Conservation (phyloP, 1,284 basidiomycete species). For the Nidula niveotomentosa region DNA sequence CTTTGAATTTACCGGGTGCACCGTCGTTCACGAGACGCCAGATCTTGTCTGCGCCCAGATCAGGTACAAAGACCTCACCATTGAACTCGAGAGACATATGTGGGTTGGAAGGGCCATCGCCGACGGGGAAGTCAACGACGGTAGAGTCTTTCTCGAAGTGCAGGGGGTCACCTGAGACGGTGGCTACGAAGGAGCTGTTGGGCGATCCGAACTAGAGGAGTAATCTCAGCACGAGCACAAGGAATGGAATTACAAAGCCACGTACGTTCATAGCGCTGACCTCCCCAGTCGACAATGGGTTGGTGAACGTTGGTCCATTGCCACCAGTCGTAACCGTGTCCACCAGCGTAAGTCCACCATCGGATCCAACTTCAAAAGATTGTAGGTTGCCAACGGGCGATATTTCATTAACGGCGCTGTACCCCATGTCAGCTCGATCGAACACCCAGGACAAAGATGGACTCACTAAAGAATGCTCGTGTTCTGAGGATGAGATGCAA, state of each 20-base stretch:
- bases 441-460: neutral
- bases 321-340: conserved; percentile 48
- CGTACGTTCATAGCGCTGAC: conserved; percentile 54
- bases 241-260: conserved; percentile 2
- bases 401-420: conserved; percentile 53
- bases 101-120: conserved; percentile 44
- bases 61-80: conserved; percentile 52
- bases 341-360: conserved; percentile 41
- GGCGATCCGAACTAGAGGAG: conserved; percentile 52
- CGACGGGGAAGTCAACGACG: conserved; percentile 45
- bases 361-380: conserved; percentile 43
- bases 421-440: neutral
- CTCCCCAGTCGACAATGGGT: conserved; percentile 49
- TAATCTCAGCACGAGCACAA: neutral
- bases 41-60: conserved; percentile 61
- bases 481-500: conserved; percentile 39
- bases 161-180: conserved; percentile 35
- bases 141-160: conserved; percentile 40
- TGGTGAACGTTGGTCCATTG: conserved; percentile 46
- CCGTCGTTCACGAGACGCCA: conserved; percentile 52
- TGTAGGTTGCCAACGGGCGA: conserved; percentile 41
- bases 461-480: conserved; percentile 53
- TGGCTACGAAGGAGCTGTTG: conserved; percentile 49
- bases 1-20: conserved; percentile 41
- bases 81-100: conserved; percentile 56